phyloP scores from a whole-genome alignment of 306 rosid genomes.

The Styphnolobium japonicum region DNA sequence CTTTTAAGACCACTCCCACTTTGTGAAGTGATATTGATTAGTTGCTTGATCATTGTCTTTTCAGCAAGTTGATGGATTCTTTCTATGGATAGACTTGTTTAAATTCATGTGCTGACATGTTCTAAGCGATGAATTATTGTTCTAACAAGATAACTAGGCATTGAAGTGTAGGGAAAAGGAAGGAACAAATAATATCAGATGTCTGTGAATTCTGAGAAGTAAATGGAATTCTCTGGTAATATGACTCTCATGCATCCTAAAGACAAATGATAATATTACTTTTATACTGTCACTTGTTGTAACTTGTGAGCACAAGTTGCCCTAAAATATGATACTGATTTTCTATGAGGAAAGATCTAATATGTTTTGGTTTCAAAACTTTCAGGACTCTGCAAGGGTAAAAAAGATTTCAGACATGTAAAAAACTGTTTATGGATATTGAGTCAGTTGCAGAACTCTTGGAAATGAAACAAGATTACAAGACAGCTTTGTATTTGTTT shows the following conservation, averaged over 20 bases:
- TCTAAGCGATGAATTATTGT: not conserved
- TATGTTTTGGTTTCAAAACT: conserved; percentile 11
- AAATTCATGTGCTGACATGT: not conserved
- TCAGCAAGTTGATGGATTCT: conserved; percentile 11
- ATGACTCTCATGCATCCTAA: not conserved
- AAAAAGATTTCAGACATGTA: not conserved
- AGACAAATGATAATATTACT: not conserved
- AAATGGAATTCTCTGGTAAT: not conserved
- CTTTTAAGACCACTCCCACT: conserved; percentile 15
- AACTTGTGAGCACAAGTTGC: conserved; percentile 7
- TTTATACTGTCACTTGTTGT: not conserved
- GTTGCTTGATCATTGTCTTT: conserved; percentile 11
- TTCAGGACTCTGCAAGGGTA: not conserved
- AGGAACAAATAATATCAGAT: not conserved
- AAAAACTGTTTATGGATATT: not conserved
- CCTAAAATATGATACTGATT: not conserved
- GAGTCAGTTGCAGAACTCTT: conserved; percentile 10
- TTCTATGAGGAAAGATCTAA: not conserved
- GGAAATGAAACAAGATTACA: not conserved
- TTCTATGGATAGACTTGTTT: not conserved
- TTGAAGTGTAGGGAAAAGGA: not conserved
- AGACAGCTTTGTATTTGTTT: not conserved
- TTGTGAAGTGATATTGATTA: conserved; percentile 18
- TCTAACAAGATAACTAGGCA: conserved; percentile 6
- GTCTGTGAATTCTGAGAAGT: not conserved